phyloP scores from a whole-genome alignment of 768 basidiomycete genomes.

The Boletellus ananas region DNA sequence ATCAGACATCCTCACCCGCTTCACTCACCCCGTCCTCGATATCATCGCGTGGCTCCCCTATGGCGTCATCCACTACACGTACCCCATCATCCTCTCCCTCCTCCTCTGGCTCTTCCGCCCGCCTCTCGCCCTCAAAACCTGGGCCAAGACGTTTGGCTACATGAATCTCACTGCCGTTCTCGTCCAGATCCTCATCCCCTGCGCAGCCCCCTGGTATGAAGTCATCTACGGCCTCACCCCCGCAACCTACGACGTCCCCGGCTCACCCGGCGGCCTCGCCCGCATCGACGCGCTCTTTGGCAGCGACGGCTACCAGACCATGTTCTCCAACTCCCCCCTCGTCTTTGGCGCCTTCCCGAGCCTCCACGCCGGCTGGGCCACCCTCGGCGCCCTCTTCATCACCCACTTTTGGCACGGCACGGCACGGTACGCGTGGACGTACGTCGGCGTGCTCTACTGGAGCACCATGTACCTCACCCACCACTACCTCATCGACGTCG shows the following conservation, averaged over 20 bases:
- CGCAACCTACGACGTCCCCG: slow-evolving; percentile 87
- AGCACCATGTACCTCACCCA: slow-evolving; percentile 98
- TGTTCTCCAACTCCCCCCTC: slow-evolving; percentile 85
- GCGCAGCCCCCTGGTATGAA: slow-evolving; percentile 97
- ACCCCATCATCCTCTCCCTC: slow-evolving; percentile 84
- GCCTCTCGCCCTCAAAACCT: slow-evolving; percentile 75
- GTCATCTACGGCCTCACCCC: slow-evolving; percentile 95
- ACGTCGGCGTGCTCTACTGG: slow-evolving; percentile 90
- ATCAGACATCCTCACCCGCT: slow-evolving; percentile 92
- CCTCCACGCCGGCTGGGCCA: slow-evolving; percentile 86
- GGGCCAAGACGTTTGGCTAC: slow-evolving; percentile 86
- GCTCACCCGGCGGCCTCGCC: slow-evolving; percentile 88
- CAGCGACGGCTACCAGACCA: slow-evolving; percentile 65
- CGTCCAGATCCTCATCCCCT: slow-evolving; percentile 85
- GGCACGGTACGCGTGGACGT: slow-evolving; percentile 69
- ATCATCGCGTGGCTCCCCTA: slow-evolving; percentile 96
- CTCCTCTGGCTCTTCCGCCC: slow-evolving; percentile 89
- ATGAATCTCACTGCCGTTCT: slow-evolving; percentile 89
- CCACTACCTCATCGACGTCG: slow-evolving; percentile 98
- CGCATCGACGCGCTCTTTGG: slow-evolving; percentile 90
- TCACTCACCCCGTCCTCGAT: slow-evolving; percentile 89
- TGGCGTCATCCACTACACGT: slow-evolving; percentile 85
- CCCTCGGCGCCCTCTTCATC: slow-evolving; percentile 89
- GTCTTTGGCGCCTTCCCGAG: slow-evolving; percentile 97
- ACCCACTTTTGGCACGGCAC: slow-evolving; percentile 89